Evolutionary conservation across 2,329 filamentous ascomycete genomes (phyloP), one percentile per base, ranked within the genome.

Genomic region (Fusarium sp.): DNA sequence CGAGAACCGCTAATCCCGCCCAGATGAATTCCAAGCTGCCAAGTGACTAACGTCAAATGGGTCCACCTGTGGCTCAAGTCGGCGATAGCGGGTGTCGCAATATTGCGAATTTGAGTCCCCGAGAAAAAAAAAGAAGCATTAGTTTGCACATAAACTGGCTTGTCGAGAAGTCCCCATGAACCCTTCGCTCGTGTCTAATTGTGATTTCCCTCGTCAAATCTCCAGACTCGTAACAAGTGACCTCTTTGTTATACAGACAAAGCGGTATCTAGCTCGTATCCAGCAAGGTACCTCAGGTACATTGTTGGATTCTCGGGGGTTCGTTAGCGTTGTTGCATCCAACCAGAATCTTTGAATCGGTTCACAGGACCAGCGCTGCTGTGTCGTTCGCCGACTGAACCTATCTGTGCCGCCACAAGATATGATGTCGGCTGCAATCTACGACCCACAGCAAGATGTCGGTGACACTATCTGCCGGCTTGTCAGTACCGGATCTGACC

Each of bases 401-500:
- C 64, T 69, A 69, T 71, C 60, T 60, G 66, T 51, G 48, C 64
- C 58, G 48, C 70, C 59, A 14, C 65, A 53, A 51, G 47, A 70
- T 72, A 72, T 70, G 63, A 73, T 77, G 66, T 74, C 63, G 66
- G 55, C 53, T 66, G 70, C 70, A 57, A 62, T 63, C 28, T 48
- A 63, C 54, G 77, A 74, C 78, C 79, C 79, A 81, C 79, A 72
- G 61, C 59, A 60, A 58, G 65, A 73, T 55, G 55, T 73, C 78
- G 79, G 80, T 74, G 63, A 74, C 79, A 80, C 77, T 77, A 78
- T 79, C 70, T 60, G 66, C 78, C 79, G 78, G 70, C 57, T 65
- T 74, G 69, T 66, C 69, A 63, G 61, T 74, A 64, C 63, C 67
- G 68, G 64, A 70, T 70, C 77, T 79, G 77, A 76, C 77, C 73